phyloP scores from a whole-genome alignment of 2,329 filamentous ascomycete genomes.

The Cryphonectria naterciae region DNA sequence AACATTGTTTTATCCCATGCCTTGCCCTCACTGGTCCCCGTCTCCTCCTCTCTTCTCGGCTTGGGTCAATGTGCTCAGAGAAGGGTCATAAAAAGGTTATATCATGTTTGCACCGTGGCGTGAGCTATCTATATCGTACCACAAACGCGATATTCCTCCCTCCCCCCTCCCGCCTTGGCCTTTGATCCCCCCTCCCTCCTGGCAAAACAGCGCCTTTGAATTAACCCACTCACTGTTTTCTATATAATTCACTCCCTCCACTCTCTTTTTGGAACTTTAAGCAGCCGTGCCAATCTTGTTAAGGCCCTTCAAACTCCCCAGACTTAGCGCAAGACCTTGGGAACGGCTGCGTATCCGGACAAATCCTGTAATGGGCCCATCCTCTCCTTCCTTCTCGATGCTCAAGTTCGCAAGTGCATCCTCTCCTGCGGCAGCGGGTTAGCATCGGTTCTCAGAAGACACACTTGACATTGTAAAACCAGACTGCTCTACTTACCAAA shows the following conservation, averaged over 20 bases:
- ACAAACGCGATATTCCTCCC: not conserved
- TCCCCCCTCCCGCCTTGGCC: not conserved
- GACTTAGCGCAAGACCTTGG: conserved; percentile 89
- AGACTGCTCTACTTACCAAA: conserved; percentile 76
- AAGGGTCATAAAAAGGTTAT: not conserved
- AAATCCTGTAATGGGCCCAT: conserved; percentile 94
- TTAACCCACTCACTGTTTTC: conserved; percentile 13
- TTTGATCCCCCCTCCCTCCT: not conserved
- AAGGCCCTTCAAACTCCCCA: conserved; percentile 92
- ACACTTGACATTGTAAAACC: conserved; percentile 18
- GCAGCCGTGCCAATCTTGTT: conserved; percentile 71
- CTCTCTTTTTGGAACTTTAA: conserved; percentile 27
- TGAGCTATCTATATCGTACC: conserved; percentile 12
- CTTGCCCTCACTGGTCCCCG: not conserved
- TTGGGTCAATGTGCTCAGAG: not conserved
- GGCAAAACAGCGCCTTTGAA: conserved; percentile 22
- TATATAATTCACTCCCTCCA: conserved; percentile 1
- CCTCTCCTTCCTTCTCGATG: conserved; percentile 95
- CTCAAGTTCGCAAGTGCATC: conserved; percentile 96
- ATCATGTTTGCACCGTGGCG: conserved; percentile 17
- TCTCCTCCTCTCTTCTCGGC: not conserved
- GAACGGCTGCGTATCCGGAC: conserved; percentile 97
- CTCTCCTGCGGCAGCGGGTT: conserved; percentile 68
- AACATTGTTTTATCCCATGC: not conserved
- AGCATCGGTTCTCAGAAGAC: conserved; percentile 16